Evolutionary conservation across 202 grass and related monocot genomes (phyloP).

Genomic region (Panicum hallii): DNA sequence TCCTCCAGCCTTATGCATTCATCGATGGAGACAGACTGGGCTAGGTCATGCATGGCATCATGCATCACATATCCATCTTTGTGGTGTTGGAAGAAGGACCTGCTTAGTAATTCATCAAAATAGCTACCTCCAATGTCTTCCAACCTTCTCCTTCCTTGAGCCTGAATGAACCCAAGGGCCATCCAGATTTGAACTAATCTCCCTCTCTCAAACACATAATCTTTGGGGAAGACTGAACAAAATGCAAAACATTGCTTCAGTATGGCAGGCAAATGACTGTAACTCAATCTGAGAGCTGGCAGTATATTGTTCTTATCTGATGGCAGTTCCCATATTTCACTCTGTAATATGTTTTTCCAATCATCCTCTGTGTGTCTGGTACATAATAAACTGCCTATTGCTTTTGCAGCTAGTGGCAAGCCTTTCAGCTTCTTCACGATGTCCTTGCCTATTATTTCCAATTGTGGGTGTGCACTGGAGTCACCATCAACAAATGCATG

Average conservation of each 20-base stretch:
- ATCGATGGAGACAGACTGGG: conserved; percentile 61
- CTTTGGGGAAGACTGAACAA: conserved; percentile 87
- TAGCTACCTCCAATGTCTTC: conserved; percentile 74
- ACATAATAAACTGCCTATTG: conserved; percentile 76
- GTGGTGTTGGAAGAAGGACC: conserved; percentile 79
- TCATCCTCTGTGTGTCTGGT: conserved; percentile 57
- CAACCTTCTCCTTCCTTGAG: conserved; percentile 50
- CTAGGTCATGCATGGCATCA: conserved; percentile 84
- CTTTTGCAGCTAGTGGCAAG: conserved; percentile 73
- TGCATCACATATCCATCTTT: conserved; percentile 81
- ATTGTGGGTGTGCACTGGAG: conserved; percentile 49
- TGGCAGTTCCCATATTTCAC: conserved; percentile 85
- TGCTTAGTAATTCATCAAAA: conserved; percentile 76
- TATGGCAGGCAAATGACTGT: conserved; percentile 68
- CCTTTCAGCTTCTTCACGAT: conserved; percentile 89
- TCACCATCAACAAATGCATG: conserved; percentile 72
- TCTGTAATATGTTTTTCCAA: conserved; percentile 74
- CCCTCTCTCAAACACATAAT: conserved; percentile 63
- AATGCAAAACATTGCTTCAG: conserved; percentile 85
- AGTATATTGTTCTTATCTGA: conserved; percentile 74
- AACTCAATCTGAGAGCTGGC: conserved; percentile 84
- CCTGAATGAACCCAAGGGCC: conserved; percentile 69
- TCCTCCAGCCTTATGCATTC: conserved; percentile 73
- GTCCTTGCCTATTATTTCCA: conserved; percentile 76
- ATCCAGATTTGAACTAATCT: conserved; percentile 77